Percentiles rank a stretch among this genome's conserved stretches.
phyloP scores from a whole-genome alignment of 768 basidiomycete species.

The Pisolithus albus region DNA sequence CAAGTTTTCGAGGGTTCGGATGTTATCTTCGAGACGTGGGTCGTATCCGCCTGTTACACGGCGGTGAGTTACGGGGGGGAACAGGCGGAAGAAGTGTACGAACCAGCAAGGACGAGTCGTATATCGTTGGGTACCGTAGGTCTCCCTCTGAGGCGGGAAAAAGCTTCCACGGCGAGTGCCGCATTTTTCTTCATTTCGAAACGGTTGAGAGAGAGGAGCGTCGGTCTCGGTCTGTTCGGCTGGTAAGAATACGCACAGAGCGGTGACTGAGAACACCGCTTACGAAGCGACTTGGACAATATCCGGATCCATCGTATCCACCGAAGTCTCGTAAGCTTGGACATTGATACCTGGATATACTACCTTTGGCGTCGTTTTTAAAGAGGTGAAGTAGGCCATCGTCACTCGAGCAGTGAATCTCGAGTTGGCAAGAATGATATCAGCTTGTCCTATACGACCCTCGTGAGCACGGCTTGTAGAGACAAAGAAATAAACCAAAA shows the following conservation, averaged over 20 bases:
- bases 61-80: neutral
- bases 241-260: neutral
- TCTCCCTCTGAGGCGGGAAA: constrained; percentile 46
- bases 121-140: constrained; percentile 28
- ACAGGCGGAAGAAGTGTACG: constrained; percentile 5
- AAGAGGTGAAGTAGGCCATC: constrained; percentile 62
- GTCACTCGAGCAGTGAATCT: constrained; percentile 84
- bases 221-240: constrained; percentile 50
- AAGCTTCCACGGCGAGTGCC: constrained; percentile 73
- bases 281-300: constrained; percentile 53
- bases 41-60: constrained; percentile 75
- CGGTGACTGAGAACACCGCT: constrained; percentile 14
- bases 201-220: constrained; percentile 83
- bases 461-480: neutral
- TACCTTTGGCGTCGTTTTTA: constrained; percentile 57
- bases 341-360: constrained; percentile 96
- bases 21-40: constrained; percentile 78
- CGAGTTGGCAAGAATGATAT: constrained; percentile 88
- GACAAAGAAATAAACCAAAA: constrained; percentile 19
- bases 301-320: constrained; percentile 42
- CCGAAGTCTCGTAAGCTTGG: constrained; percentile 50
- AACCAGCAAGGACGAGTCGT: constrained; percentile 77
- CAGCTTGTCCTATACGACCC: constrained; percentile 63
- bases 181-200: constrained; percentile 96
- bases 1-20: constrained; percentile 56